phyloP scores from a whole-genome alignment of 495 filamentous ascomycete species.

The Durotheca rogersii region DNA sequence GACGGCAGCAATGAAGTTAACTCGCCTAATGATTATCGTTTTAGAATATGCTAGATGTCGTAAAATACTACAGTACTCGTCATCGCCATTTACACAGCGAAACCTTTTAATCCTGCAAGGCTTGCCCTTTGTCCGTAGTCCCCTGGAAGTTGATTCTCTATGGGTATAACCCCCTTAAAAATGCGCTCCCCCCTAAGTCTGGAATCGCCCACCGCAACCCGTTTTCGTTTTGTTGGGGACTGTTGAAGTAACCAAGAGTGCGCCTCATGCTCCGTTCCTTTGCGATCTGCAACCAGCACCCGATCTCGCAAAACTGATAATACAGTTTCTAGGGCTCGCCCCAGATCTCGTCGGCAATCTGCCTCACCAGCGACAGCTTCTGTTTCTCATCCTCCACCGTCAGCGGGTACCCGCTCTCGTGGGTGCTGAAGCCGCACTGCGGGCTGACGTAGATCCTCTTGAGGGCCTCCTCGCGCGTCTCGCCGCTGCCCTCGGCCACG shows the following conservation, averaged over 20 bases:
- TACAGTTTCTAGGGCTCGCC: slow-evolving; percentile 60
- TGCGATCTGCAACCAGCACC: slow-evolving; percentile 1
- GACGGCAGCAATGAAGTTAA: too few species aligned
- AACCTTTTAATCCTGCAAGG: too few species aligned
- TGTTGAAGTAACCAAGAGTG: slow-evolving; percentile 31
- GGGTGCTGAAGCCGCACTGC: slow-evolving; percentile 79
- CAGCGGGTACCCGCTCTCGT: slow-evolving; percentile 66
- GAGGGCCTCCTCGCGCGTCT: slow-evolving; percentile 64
- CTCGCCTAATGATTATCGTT: too few species aligned
- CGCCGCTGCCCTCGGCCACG: slow-evolving; percentile 66
- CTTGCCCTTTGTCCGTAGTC: slow-evolving; percentile 10
- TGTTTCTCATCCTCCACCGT: slow-evolving; percentile 66
- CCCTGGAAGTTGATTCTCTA: slow-evolving; percentile 32
- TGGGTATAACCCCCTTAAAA: slow-evolving; percentile 5
- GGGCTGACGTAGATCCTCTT: slow-evolving; percentile 70
- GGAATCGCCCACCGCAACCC: slow-evolving; percentile 6
- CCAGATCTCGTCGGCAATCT: slow-evolving; percentile 71
- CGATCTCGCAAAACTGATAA: too few species aligned
- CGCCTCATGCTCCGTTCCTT: slow-evolving; percentile 8
- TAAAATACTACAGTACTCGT: too few species aligned
- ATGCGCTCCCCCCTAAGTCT: not conserved
- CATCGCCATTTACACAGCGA: too few species aligned
- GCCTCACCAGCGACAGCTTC: slow-evolving; percentile 66
- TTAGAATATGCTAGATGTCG: too few species aligned
- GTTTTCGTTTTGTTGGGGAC: slow-evolving; percentile 20